Evolutionary conservation across 192 early-diverging fungal genomes (phyloP), one percentile per base, ranked within the genome.

Genomic region (Backusella morwellensis): DNA sequence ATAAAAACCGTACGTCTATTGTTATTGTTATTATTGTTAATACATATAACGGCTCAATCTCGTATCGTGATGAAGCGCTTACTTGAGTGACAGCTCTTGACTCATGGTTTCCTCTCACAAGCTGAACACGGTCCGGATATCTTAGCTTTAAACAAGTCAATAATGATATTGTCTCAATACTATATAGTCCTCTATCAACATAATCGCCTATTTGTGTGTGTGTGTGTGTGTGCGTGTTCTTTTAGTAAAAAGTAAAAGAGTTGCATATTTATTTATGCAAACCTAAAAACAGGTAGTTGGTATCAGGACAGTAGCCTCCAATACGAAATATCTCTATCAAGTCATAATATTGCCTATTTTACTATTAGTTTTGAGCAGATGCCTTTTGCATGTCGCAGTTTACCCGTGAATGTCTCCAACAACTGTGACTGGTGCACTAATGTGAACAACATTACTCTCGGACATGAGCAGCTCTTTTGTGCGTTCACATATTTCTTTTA

Each of bases 71-170:
- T 34, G 1, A 23, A 73, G 11, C 2, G n/a, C 72, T 36, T 76
- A 93, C 94, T 81, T 94, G 91, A 19, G 97, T 99, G 12, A 99
- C 95, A 17, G 94, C 93, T 63, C 97, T 84, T 21, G 93, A 93
- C 83, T 99, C 97, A 74, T 99, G 97, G 83, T 99, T 99, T 15
- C 97, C 97, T 17, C 97, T 86, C 36, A 99, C 88, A 32, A 99
- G 84, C 52, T 93, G 93, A 17, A 99, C 91, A 69, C 97, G 82
- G n/a, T 90, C 85, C 2, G 97, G 97, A 81, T 95, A 97, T 42
- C 96, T 83, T 50, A 99, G 81, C 75, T 99, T 99, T 1, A 98
- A 80, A 76, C 95, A 95, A 1, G 90, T 89, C 74, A 99, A 86
- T 6, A 99, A 85, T 9, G 93, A 89, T 41, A 99, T 98, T 21